These are phyloP conservation scores for Phaeomoniella chlamydospora DNA, from an alignment of 2,329 filamentous ascomycete species.

Conservation along the genomic window DNA sequence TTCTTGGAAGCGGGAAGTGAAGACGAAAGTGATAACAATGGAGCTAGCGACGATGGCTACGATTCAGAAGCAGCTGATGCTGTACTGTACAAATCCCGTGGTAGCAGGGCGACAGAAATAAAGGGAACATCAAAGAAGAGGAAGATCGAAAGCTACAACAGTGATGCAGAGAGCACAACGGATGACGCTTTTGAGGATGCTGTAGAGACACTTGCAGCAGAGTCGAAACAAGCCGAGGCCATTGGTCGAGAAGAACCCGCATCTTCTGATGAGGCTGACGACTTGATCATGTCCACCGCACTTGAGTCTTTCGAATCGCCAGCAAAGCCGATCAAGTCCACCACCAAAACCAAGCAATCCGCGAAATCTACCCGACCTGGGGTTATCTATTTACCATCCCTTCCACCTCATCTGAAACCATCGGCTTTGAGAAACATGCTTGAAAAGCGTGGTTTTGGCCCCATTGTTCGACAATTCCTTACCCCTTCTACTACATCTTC, in stretches of 20 bases:
- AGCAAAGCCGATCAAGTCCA: slow-evolving; percentile 6
- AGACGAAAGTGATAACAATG: slow-evolving; percentile 22
- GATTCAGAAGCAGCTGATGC: slow-evolving; percentile 26
- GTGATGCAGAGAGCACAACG: slow-evolving; percentile 6
- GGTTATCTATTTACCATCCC: slow-evolving; percentile 28
- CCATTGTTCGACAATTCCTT: slow-evolving; percentile 28
- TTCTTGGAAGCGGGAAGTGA: slow-evolving; percentile 11
- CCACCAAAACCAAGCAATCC: slow-evolving; percentile 10
- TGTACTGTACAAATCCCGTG: slow-evolving; percentile 18
- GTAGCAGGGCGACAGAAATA: slow-evolving; percentile 4
- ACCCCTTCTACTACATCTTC: slow-evolving; percentile 19
- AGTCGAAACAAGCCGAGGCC: slow-evolving; percentile 40
- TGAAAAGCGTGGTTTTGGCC: slow-evolving; percentile 22
- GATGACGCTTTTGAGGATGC: slow-evolving; percentile 19
- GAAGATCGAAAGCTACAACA: slow-evolving; percentile 8
- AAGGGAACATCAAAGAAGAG: slow-evolving; percentile 9
- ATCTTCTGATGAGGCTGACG: not conserved
- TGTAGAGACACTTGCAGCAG: slow-evolving; percentile 37
- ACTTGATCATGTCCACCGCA: not conserved
- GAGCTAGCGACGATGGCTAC: slow-evolving; percentile 25
- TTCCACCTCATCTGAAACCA: slow-evolving; percentile 33
- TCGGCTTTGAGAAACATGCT: slow-evolving; percentile 27
- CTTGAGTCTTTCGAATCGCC: not conserved
- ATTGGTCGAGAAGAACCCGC: slow-evolving; percentile 35
- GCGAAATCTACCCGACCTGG: slow-evolving; percentile 17